A percentile compares a stretch with the other conserved stretches of the same genome.
phyloP scores from a whole-genome alignment of 805 yeast species.

The Isabelozyma heimii region DNA sequence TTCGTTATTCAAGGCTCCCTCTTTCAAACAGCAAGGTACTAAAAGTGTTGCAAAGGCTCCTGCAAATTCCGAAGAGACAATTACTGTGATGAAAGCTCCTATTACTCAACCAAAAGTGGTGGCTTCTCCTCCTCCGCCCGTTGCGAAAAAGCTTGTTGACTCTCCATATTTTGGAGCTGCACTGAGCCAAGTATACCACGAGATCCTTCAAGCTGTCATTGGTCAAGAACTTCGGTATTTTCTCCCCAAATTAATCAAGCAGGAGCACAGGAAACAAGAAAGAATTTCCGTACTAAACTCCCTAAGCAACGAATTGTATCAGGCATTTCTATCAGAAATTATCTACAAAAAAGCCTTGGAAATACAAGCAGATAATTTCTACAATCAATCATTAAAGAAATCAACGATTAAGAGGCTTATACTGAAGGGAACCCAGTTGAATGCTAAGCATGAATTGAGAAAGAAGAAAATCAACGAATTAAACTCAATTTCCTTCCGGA shows the following conservation, averaged over 20 bases:
- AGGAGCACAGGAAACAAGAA: conserved; percentile 18
- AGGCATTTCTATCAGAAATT: conserved; percentile 61
- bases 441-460: conserved; percentile 19
- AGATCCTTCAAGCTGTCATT: conserved; percentile 19
- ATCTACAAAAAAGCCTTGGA: conserved; percentile 42
- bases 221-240: conserved; percentile 20
- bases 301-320: conserved; percentile 51
- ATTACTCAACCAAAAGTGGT: too few species aligned
- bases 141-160: conserved; percentile 18
- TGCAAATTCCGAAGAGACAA: too few species aligned
- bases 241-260: conserved; percentile 21
- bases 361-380: conserved; percentile 43
- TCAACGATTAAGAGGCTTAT: conserved; percentile 28
- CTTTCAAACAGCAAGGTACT: neutral
- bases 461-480: conserved; percentile 35
- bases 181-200: conserved; percentile 14
- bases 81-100: too few species aligned
- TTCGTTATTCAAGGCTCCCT: neutral
- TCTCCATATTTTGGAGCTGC: conserved; percentile 27
- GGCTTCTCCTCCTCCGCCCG: neutral
- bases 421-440: conserved; percentile 17
- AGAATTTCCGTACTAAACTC: conserved; percentile 24
- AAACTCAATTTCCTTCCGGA: conserved; percentile 6
- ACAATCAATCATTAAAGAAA: conserved; percentile 28
- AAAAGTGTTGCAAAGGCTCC: neutral